A percentile compares a stretch with the other conserved stretches of the same genome.
phyloP scores from a whole-genome alignment of 208 protist genomes.

The Acanthamoeba royreba region DNA sequence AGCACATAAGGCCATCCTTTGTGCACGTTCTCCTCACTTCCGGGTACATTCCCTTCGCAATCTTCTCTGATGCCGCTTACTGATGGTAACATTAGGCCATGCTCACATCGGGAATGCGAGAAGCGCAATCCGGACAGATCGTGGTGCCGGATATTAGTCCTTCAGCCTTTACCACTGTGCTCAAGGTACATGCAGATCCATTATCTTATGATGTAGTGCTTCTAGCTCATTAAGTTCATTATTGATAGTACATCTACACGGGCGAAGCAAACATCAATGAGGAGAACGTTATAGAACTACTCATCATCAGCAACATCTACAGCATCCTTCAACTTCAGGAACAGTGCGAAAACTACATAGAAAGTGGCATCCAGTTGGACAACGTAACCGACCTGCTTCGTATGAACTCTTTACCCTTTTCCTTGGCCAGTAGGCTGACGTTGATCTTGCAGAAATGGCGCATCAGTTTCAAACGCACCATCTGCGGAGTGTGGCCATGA shows the following conservation, averaged over 20 bases:
- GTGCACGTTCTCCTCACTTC: conserved; percentile 26
- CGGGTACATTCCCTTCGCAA: background rate
- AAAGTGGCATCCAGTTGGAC: conserved; percentile 2
- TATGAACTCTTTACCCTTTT: background rate
- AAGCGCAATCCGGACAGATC: background rate
- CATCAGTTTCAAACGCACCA: conserved; percentile 27
- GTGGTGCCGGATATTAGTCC: background rate
- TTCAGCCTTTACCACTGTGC: background rate
- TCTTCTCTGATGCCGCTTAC: background rate
- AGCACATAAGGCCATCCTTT: conserved; percentile 7
- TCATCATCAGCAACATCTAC: conserved; percentile 35
- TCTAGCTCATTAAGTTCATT: background rate
- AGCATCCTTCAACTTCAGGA: conserved; percentile 19
- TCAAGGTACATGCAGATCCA: background rate
- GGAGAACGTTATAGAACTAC: conserved; percentile 13
- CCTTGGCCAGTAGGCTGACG: background rate
- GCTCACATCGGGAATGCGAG: conserved; percentile 3
- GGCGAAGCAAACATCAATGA: conserved; percentile 5
- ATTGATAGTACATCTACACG: conserved; percentile 5
- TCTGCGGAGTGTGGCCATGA: conserved; percentile 14
- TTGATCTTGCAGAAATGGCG: background rate
- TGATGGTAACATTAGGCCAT: background rate
- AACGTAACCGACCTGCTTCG: conserved; percentile 25
- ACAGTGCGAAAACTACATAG: conserved; percentile 32
- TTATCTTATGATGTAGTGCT: background rate